phyloP scores from a whole-genome alignment of 1,284 basidiomycete genomes.

The Rugiboletus extremiorientalis region DNA sequence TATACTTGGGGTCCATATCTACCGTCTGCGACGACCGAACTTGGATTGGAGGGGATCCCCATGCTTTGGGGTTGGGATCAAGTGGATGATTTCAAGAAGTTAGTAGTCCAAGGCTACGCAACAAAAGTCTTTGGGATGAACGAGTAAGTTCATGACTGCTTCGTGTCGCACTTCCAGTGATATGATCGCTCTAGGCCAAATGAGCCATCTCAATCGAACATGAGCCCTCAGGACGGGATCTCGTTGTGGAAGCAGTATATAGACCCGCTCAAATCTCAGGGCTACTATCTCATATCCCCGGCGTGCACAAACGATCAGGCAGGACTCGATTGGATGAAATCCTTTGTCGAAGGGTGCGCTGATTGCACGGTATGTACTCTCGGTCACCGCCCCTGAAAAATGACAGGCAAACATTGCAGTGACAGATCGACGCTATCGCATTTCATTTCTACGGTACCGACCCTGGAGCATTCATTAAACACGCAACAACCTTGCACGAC shows the following conservation, averaged over 20 bases:
- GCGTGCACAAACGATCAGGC: constrained; percentile 64
- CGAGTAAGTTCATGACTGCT: constrained; percentile 41
- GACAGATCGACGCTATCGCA: constrained; percentile 51
- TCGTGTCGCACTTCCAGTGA: neutral
- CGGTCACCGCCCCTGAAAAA: neutral
- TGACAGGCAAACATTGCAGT: neutral
- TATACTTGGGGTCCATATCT: constrained; percentile 33
- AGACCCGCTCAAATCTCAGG: constrained; percentile 55
- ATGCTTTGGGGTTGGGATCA: constrained; percentile 56
- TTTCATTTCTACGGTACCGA: constrained; percentile 66
- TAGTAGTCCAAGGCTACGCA: constrained; percentile 41
- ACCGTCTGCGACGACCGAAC: constrained; percentile 4
- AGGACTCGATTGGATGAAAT: constrained; percentile 59
- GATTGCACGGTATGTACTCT: constrained; percentile 47
- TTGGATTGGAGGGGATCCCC: constrained; percentile 46
- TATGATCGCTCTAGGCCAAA: constrained; percentile 44
- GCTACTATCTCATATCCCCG: constrained; percentile 65
- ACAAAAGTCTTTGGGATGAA: constrained; percentile 55
- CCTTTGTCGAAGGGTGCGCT: constrained; percentile 54
- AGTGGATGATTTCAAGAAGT: constrained; percentile 31
- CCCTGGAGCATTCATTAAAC: constrained; percentile 48
- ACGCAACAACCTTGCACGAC: constrained; percentile 52
- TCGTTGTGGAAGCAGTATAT: constrained; percentile 66
- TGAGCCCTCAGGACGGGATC: constrained; percentile 54
- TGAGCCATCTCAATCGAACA: constrained; percentile 57